Base-by-base conservation (phyloP, 192 early-diverging fungal genomes). In the Ambispora gerdemannii region DNA sequence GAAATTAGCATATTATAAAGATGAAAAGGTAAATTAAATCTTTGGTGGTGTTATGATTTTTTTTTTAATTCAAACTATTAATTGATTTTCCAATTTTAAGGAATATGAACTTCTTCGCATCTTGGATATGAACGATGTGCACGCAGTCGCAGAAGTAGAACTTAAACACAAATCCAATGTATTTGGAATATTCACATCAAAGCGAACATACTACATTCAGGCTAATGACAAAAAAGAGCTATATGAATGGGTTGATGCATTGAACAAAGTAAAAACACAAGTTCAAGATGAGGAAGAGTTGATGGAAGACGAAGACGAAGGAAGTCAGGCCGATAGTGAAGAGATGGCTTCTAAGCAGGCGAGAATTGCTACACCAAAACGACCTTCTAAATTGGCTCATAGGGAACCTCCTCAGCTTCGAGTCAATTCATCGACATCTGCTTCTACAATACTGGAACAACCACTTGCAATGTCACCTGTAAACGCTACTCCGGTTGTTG, bases 1-100 rank as follows among this genome's bases (percentile, higher is more conserved):
- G 0, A 87, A 87, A 70, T 76, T 94, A n/a, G 87, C 89, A 0
- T 90, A 92, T 70, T 94, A 94, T 78, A 89, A 94, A 72, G 90
- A 91, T 71, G 87, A 87, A 25, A 90, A 90, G 80, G 88, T 88
- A 79, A 47, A 24, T 20, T 63, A 47, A 22, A 7, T 22, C 32
- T 36, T 20, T 63, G 36, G 0, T 22, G 24, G 13, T 33, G 49
- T 11, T 50, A 47, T 30, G 13, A 8, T 47, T 38, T 27, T 10
- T 27, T 65, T 36, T 4, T 15, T 49, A 25, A 50, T 49, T 24
- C 19, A 22, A 31, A 2, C 47, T 38, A 24, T n/a, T 4, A 24
- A 25, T 63, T 47, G 4, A 25, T 32, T 22, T 0, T 33, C 30
- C 25, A 33, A 66, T 20, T 30, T 62, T 50, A 58, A 91, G 85